phyloP scores from a whole-genome alignment of 352 stramenopile genomes.

The Globisporangium paroecandrum region DNA sequence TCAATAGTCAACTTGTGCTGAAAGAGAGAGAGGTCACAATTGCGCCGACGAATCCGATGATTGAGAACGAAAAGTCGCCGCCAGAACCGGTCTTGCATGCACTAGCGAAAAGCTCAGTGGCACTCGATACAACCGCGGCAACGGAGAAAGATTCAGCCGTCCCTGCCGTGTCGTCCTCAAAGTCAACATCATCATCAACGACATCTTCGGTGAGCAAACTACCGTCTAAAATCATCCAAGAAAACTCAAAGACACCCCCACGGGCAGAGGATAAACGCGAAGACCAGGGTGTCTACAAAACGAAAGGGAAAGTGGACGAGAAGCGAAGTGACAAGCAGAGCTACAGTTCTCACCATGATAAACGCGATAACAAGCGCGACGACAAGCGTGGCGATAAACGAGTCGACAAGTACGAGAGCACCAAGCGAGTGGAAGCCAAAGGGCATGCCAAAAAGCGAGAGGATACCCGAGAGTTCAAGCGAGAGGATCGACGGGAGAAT shows the following conservation, averaged over 20 bases:
- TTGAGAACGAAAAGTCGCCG: neutral
- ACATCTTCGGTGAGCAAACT: neutral
- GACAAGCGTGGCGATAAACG: constrained; percentile 6
- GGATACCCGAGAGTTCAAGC: constrained; percentile 2
- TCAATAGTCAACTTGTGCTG: constrained; percentile 17
- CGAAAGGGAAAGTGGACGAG: neutral
- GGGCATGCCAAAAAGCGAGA: constrained; percentile 7
- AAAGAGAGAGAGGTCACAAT: constrained; percentile 18
- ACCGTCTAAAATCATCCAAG: neutral
- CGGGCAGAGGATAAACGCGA: neutral
- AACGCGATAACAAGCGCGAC: constrained; percentile 3
- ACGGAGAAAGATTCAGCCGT: neutral
- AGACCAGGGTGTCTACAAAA: constrained; percentile 4
- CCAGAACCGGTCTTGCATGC: neutral
- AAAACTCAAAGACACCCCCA: neutral
- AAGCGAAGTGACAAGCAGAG: constrained; percentile 5
- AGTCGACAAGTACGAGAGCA: constrained; percentile 11
- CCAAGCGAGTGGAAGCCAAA: constrained; percentile 17
- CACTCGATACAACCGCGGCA: neutral
- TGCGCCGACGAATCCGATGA: neutral
- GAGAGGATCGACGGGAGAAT: constrained; percentile 17
- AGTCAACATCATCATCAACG: neutral
- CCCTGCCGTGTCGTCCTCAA: neutral
- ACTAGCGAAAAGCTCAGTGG: neutral
- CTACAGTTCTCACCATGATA: neutral